A percentile compares a stretch with the other conserved stretches of the same genome.
Conservation (phyloP, 2,329 filamentous ascomycete species). For the Diaporthe humulicola region DNA sequence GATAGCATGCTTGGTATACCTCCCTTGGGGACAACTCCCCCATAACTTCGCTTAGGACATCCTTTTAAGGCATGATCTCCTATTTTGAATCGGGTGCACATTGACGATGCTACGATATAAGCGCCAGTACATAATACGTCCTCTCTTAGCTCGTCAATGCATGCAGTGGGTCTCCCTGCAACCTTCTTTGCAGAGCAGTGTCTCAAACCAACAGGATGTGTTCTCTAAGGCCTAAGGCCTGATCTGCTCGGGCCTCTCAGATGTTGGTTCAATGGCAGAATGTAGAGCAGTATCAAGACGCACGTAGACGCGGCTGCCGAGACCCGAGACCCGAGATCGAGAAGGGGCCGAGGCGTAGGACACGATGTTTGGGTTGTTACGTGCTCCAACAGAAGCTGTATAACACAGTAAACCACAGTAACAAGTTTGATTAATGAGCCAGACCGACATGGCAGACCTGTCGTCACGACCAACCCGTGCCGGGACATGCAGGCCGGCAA, state of each 20-base stretch:
- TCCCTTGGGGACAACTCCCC: background rate
- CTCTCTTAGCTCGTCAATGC: conserved; percentile 12
- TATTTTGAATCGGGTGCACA: background rate
- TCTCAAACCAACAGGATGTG: background rate
- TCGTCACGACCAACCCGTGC: background rate
- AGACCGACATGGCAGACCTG: background rate
- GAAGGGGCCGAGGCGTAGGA: background rate
- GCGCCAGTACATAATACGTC: background rate
- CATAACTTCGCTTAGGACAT: background rate
- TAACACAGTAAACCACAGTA: too few relatives aligned
- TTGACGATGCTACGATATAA: background rate
- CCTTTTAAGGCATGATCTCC: background rate
- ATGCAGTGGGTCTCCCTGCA: background rate
- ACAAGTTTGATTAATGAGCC: background rate
- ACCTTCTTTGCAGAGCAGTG: background rate
- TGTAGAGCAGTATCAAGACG: background rate
- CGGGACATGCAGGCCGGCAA: background rate
- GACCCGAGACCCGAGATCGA: background rate
- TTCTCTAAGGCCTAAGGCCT: background rate
- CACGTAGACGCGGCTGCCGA: background rate
- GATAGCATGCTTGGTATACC: conserved; percentile 7
- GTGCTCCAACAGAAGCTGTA: background rate
- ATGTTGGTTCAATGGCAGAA: background rate
- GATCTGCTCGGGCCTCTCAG: background rate
- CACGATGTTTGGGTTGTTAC: background rate